phyloP scores from a whole-genome alignment of 768 basidiomycete genomes.

The Fistulinella prunicolor region DNA sequence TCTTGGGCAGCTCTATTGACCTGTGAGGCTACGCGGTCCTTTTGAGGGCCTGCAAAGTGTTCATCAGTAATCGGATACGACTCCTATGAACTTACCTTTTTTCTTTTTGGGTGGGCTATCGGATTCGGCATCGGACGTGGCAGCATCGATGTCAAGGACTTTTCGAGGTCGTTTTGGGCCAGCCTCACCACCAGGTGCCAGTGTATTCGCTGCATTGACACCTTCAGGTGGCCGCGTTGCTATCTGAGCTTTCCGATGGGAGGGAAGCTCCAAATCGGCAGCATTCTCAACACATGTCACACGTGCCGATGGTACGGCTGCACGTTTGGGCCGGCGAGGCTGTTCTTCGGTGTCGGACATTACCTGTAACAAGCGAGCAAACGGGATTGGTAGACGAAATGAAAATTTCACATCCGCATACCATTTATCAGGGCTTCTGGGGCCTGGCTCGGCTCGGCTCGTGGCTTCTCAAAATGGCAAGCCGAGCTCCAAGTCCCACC shows the following conservation, averaged over 20 bases:
- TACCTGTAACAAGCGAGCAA: neutral
- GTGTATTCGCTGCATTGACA: neutral
- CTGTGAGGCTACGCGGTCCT: neutral
- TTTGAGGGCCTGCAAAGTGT: neutral
- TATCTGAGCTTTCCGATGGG: neutral
- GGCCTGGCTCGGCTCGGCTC: slow-evolving; percentile 1
- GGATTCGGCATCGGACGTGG: neutral
- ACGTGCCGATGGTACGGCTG: neutral
- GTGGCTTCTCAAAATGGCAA: neutral
- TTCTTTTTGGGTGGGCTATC: neutral
- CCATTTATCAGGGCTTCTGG: slow-evolving; percentile 4
- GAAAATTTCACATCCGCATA: slow-evolving; percentile 2
- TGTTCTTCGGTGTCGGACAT: neutral
- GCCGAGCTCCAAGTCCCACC: neutral
- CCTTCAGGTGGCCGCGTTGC: slow-evolving; percentile 7
- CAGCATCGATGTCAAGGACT: neutral
- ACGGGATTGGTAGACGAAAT: neutral
- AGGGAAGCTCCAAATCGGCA: neutral
- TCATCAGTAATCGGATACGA: neutral
- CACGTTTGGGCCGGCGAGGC: neutral
- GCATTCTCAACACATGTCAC: slow-evolving; percentile 2
- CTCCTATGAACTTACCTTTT: neutral
- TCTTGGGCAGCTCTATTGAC: neutral
- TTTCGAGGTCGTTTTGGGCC: neutral
- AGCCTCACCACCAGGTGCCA: neutral